phyloP scores from a whole-genome alignment of 495 filamentous ascomycete genomes.

The Rhypophila decipiens region DNA sequence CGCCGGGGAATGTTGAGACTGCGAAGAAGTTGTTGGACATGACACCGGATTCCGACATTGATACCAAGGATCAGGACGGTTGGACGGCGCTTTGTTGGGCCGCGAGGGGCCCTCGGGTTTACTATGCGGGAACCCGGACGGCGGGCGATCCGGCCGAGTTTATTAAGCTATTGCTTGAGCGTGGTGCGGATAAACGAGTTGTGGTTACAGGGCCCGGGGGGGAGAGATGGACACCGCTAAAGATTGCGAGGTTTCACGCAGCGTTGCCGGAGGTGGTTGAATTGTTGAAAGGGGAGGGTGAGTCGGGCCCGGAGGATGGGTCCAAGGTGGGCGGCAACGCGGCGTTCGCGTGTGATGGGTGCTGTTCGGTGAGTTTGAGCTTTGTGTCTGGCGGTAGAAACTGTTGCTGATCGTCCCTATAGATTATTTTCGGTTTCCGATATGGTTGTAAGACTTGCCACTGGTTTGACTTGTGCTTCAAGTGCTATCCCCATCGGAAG shows the following conservation, averaged over 20 bases:
- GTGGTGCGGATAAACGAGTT: conserved; percentile 1
- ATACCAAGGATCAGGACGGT: conserved; percentile 1
- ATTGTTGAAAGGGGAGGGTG: background rate
- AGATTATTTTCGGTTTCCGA: conserved; percentile 1
- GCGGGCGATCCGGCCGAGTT: background rate
- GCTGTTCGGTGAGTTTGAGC: background rate
- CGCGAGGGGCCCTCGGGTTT: conserved; percentile 1
- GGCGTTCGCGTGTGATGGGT: background rate
- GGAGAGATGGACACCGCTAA: conserved; percentile 1
- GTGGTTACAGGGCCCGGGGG: conserved; percentile 1
- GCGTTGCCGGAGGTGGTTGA: conserved; percentile 3
- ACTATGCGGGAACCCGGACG: background rate
- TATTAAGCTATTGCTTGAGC: conserved; percentile 2
- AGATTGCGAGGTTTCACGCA: conserved; percentile 3
- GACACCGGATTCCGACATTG: background rate
- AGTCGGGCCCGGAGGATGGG: background rate
- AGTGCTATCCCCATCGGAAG: conserved; percentile 2
- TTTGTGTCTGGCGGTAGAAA: background rate
- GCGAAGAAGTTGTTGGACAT: conserved; percentile 1
- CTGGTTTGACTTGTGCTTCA: conserved; percentile 4
- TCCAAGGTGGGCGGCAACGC: background rate
- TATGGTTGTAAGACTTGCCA: conserved; percentile 1
- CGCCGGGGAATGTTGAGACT: background rate
- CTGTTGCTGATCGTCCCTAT: background rate
- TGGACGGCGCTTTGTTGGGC: conserved; percentile 7